Evolutionary conservation across 2,329 filamentous ascomycete genomes (phyloP), one percentile per base, ranked within the genome.

Genomic region (Aspergillus versicolor): DNA sequence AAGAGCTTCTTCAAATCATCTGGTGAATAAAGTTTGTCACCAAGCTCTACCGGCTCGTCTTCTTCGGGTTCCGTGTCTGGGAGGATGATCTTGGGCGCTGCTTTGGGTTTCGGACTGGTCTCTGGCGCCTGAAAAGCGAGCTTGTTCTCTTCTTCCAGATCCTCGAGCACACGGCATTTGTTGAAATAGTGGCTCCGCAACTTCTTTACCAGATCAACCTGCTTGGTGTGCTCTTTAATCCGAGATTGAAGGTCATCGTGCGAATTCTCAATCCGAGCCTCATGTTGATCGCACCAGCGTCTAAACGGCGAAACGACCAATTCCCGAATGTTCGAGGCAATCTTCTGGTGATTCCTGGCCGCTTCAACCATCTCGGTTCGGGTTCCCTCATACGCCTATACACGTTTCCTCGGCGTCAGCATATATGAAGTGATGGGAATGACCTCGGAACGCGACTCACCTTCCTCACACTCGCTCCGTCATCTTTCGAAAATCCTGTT

Each of bases 81-180:
- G 41, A 97, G 87, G 74, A 97, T 95, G 75, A 99, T 96, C 70
- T 92, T 92, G 42, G 80, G 81, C 64, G 70, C 81, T 74, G 54
- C 81, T 77, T 73, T 84, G 81, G 67, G 76, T 60, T 74, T 76
- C 3, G 89, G 88, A 73, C 89, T 92, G 34, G 81, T 81, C 60
- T 84, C 81, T 5, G 92, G 91, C 63, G 92, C 91, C 74, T 96
- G 92, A 76, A 99, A 99, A 40, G 92, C 94, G 54, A 99, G 84
- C 77, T 99, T 97, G 75, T 97, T 96, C 80, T 99, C 95, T 76
- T 99, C 94, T 73, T 99, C 94, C 59, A 97, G 79, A 71, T 99
- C 94, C 73, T 99, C 95, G 6, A 97, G 89, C 61, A 97, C 81
- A 49, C 95, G 88, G 73, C 94, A 99, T 78, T 97, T 99, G 81